phyloP scores from a whole-genome alignment of 1,284 basidiomycete species.

The Ceratorhiza oryzae-sativae region DNA sequence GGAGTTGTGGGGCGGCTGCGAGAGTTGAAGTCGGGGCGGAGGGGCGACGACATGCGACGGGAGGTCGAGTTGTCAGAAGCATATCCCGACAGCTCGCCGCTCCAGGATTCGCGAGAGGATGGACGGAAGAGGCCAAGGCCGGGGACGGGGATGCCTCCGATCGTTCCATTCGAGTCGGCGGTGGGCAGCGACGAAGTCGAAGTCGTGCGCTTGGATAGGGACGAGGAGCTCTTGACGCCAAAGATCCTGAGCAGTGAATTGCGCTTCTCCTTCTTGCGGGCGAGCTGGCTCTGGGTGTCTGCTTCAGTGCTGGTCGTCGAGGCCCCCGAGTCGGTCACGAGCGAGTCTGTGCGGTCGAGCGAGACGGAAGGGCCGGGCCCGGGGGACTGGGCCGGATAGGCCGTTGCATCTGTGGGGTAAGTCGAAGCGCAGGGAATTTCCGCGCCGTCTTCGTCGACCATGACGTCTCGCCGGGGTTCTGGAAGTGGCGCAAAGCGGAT shows the following conservation, averaged over 20 bases:
- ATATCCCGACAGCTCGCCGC: constrained; percentile 37
- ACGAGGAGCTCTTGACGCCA: constrained; percentile 39
- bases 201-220: constrained; percentile 39
- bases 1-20: constrained; percentile 32
- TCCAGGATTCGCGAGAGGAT: constrained; percentile 46
- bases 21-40: constrained; percentile 42
- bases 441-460: constrained; percentile 38
- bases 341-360: constrained; percentile 46
- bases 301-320: constrained; percentile 42
- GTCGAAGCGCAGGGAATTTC: not conserved
- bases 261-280: constrained; percentile 28
- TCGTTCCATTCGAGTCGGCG: constrained; percentile 49
- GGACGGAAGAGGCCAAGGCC: constrained; percentile 57
- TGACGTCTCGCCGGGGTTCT: constrained; percentile 63
- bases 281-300: constrained; percentile 37
- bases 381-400: constrained; percentile 23
- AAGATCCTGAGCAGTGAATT: constrained; percentile 21
- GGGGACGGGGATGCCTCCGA: constrained; percentile 56
- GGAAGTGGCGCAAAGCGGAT: constrained; percentile 83
- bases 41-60: constrained; percentile 43
- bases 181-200: constrained; percentile 43
- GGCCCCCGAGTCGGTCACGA: constrained; percentile 37
- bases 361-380: constrained; percentile 46
- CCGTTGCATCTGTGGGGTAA: constrained; percentile 23
- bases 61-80: constrained; percentile 39